phyloP scores from a whole-genome alignment of 164 flowering plant species.

The Litsea cubeba region DNA sequence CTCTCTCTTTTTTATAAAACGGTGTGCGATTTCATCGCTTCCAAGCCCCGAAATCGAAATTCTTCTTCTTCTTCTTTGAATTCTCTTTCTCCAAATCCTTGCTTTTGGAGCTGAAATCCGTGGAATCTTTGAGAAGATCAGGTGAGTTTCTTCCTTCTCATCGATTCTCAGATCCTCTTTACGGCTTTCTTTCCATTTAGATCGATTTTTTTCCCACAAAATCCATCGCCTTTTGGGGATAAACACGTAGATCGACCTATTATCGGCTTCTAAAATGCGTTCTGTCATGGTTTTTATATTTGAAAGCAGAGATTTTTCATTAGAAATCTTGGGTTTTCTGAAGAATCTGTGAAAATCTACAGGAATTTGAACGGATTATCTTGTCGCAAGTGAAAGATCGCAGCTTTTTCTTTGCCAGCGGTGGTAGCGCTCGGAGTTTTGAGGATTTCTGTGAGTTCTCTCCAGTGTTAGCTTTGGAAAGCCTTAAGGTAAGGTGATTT shows the following conservation, averaged over 20 bases:
- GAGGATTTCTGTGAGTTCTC: background rate
- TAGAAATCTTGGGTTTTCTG: background rate
- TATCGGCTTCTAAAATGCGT: background rate
- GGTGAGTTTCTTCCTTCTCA: background rate
- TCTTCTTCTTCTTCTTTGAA: background rate
- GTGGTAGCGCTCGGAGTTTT: background rate
- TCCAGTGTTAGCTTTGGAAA: background rate
- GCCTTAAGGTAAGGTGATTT: background rate
- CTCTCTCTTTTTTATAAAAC: background rate
- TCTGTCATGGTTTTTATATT: too few relatives aligned
- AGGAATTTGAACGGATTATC: background rate
- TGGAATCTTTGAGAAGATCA: background rate
- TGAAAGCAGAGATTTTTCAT: too few relatives aligned
- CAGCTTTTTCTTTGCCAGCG: background rate
- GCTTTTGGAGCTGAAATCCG: background rate
- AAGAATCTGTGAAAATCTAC: background rate
- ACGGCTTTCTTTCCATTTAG: background rate
- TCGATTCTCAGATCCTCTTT: background rate
- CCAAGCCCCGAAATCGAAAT: background rate
- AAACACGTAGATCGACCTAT: background rate
- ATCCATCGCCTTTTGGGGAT: background rate
- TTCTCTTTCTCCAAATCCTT: background rate
- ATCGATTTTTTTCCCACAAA: background rate
- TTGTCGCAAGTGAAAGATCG: background rate
- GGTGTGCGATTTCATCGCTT: background rate